Conservation (phyloP, 495 filamentous ascomycete genomes). For the Durotheca rogersii region DNA sequence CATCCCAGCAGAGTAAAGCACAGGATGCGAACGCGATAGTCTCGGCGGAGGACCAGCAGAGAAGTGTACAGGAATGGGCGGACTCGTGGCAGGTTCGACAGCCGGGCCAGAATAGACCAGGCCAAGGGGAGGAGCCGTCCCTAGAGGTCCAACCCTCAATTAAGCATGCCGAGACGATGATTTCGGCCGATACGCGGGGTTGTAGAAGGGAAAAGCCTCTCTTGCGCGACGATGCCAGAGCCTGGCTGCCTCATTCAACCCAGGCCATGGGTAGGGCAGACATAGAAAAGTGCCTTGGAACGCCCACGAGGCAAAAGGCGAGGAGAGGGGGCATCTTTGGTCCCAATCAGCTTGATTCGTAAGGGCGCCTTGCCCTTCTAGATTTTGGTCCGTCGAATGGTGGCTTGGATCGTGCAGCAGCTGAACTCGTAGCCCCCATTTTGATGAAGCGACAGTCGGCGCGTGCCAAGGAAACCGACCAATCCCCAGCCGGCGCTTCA, state of each 20-base stretch:
- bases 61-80: neutral
- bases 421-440: constrained; percentile 28
- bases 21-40: too few species aligned
- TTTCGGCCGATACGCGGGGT: too few species aligned
- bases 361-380: constrained; percentile 23
- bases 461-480: constrained; percentile 13
- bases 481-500: constrained; percentile 5
- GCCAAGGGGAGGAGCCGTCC: neutral
- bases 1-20: constrained; percentile 24
- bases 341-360: constrained; percentile 10
- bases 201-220: neutral
- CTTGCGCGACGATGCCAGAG: constrained; percentile 3
- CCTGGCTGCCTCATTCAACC: too few species aligned
- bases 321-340: too few species aligned
- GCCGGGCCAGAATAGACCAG: neutral
- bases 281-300: constrained; percentile 9
- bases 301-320: constrained; percentile 7
- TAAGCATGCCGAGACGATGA: neutral
- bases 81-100: neutral
- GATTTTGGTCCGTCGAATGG: constrained; percentile 23
- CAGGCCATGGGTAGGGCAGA: too few species aligned
- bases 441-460: constrained; percentile 14
- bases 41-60: too few species aligned
- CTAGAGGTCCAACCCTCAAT: neutral
- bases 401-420: constrained; percentile 32